A percentile compares a stretch with the other conserved stretches of the same genome.
Evolutionary conservation across 805 yeast species (phyloP).

Genomic region (Middelhovenomyces tepae): DNA sequence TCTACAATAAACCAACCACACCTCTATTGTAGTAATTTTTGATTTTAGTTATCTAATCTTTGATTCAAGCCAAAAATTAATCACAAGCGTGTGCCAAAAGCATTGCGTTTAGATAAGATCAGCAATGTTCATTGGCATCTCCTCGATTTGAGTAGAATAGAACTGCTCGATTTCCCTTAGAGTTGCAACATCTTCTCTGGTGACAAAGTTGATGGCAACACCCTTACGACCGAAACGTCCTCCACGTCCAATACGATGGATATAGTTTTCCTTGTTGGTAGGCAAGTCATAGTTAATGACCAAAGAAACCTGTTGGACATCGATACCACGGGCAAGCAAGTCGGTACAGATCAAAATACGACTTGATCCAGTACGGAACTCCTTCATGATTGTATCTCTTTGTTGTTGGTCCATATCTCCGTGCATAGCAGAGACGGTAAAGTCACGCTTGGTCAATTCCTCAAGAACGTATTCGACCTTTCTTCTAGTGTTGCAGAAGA

Average conservation of each 20-base stretch:
- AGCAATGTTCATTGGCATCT: constrained; percentile 65
- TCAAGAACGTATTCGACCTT: constrained; percentile 86
- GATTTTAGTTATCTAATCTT: constrained; percentile 4
- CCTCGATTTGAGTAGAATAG: constrained; percentile 83
- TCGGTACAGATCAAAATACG: constrained; percentile 90
- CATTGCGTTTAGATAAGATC: constrained; percentile 24
- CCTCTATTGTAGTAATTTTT: constrained; percentile 3
- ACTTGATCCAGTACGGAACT: constrained; percentile 89
- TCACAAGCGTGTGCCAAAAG: background rate
- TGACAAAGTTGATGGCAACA: constrained; percentile 90
- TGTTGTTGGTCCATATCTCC: constrained; percentile 93
- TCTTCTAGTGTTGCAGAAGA: constrained; percentile 91
- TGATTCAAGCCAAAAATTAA: background rate
- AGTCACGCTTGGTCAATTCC: constrained; percentile 65
- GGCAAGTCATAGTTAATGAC: constrained; percentile 94
- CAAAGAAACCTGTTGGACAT: constrained; percentile 92
- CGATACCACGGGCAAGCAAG: constrained; percentile 96
- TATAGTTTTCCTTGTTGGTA: constrained; percentile 81
- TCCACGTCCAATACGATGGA: constrained; percentile 96
- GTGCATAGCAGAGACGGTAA: constrained; percentile 91
- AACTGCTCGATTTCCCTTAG: constrained; percentile 82
- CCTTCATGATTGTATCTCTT: constrained; percentile 91
- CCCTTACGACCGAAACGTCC: constrained; percentile 99
- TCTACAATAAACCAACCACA: too few species aligned
- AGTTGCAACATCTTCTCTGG: constrained; percentile 63